A percentile compares a stretch with the other conserved stretches of the same genome.
Conservation (phyloP, 345 rosid genomes). For the Citrus maxima region DNA sequence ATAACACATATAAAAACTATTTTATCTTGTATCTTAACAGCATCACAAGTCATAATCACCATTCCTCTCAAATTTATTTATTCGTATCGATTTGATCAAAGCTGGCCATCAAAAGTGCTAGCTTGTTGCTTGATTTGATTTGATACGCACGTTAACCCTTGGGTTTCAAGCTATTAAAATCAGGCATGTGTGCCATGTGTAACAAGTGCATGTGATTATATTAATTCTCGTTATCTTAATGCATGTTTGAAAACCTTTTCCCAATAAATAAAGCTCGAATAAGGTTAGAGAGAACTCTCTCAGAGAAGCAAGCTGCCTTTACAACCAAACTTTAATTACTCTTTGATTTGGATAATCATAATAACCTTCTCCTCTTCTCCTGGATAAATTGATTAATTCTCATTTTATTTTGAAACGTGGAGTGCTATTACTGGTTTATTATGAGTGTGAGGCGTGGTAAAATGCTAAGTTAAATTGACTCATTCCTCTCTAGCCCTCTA, state of each 20-base stretch:
- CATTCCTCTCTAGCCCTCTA: too few relatives aligned
- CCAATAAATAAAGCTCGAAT: neutral
- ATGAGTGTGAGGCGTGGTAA: too few relatives aligned
- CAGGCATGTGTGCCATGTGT: constrained; percentile 8
- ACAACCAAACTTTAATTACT: neutral
- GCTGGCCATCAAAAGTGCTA: too few relatives aligned
- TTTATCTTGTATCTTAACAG: too few relatives aligned
- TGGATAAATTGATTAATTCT: neutral
- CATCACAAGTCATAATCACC: neutral
- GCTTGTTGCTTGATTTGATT: neutral
- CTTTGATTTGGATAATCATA: neutral
- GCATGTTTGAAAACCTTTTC: neutral
- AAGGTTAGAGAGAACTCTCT: neutral
- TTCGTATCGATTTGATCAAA: neutral
- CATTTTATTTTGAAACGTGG: too few relatives aligned
- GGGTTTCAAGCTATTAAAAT: neutral
- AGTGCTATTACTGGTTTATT: too few relatives aligned
- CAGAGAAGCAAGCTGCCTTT: constrained; percentile 8
- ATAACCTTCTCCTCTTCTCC: neutral
- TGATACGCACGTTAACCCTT: constrained; percentile 8
- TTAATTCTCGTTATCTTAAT: neutral
- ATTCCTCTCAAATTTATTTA: neutral
- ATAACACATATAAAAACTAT: too few relatives aligned
- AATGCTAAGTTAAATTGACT: too few relatives aligned
- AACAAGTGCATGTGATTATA: constrained; percentile 6